A percentile compares a stretch with the other conserved stretches of the same genome.
Conservation (phyloP, 768 basidiomycete genomes). For the Ephemerocybe angulata region DNA sequence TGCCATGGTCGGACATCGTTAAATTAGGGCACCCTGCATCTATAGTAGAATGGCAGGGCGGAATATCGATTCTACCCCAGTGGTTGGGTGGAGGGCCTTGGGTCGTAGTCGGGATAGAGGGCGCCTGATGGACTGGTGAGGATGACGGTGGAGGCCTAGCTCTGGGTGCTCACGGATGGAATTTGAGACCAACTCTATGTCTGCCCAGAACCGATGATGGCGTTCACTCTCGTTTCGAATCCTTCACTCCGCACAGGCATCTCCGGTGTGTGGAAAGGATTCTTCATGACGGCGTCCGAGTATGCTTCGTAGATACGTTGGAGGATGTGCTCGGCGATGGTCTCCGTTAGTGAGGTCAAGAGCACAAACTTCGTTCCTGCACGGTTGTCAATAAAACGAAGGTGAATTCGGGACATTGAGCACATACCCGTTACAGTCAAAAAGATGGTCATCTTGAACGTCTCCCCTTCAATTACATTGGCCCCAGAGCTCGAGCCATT, state of each 20-base stretch:
- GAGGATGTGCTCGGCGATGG: constrained; percentile 63
- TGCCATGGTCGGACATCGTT: background rate
- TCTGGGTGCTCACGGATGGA: too few relatives aligned
- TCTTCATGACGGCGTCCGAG: constrained; percentile 96
- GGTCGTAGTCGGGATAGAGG: too few relatives aligned
- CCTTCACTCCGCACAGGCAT: constrained; percentile 95
- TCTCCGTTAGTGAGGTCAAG: constrained; percentile 75
- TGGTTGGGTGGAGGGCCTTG: too few relatives aligned
- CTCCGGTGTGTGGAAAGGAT: constrained; percentile 98
- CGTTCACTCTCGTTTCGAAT: constrained; percentile 71
- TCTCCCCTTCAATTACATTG: constrained; percentile 93
- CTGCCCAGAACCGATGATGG: constrained; percentile 52
- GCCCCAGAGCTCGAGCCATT: constrained; percentile 79
- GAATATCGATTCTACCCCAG: too few relatives aligned
- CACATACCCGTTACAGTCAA: constrained; percentile 82
- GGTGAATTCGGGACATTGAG: background rate
- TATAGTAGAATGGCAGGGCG: too few relatives aligned
- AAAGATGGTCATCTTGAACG: constrained; percentile 90
- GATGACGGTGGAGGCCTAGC: background rate
- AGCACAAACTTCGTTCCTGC: constrained; percentile 95
- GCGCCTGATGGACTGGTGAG: background rate
- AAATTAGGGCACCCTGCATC: too few relatives aligned
- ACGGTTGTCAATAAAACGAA: background rate
- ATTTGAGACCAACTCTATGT: too few relatives aligned
- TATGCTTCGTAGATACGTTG: constrained; percentile 91